These are phyloP conservation scores for Lactifluus piperatus DNA, from an alignment of 768 basidiomycete species.

Conservation along the genomic window DNA sequence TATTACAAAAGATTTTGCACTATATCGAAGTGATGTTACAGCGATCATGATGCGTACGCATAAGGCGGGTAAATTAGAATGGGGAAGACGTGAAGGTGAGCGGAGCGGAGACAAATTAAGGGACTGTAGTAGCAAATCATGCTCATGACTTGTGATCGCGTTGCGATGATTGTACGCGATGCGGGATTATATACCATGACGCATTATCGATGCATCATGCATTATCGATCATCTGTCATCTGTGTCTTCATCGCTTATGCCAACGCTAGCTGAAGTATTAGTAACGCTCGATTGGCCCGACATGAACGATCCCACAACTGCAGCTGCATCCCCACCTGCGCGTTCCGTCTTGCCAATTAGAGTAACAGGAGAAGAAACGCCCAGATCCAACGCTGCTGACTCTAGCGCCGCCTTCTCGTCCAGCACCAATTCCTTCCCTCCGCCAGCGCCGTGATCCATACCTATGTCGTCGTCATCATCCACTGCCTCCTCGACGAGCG, in stretches of 20 bases:
- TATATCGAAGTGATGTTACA: too few relatives aligned
- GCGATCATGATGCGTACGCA: too few relatives aligned
- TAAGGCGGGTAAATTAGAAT: too few relatives aligned
- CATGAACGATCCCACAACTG: constrained; percentile 7
- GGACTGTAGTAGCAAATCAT: too few relatives aligned
- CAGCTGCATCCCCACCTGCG: neutral
- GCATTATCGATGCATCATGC: too few relatives aligned
- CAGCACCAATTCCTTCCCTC: neutral
- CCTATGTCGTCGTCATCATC: neutral
- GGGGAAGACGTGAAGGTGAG: too few relatives aligned
- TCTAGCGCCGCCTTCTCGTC: constrained; percentile 6
- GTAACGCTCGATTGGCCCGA: constrained; percentile 10
- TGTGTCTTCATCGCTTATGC: neutral
- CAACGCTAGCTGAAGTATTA: neutral
- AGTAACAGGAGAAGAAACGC: neutral
- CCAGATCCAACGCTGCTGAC: neutral
- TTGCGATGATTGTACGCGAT: neutral
- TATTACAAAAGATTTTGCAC: neutral
- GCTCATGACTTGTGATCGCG: too few relatives aligned
- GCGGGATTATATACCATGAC: neutral
- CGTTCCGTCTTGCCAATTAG: neutral
- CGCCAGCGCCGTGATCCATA: neutral
- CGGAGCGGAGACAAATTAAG: too few relatives aligned
- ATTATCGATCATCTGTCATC: neutral
- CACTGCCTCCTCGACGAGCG: constrained; percentile 6